Conservation (phyloP, 345 rosid species). For the Hibiscus syriacus region DNA sequence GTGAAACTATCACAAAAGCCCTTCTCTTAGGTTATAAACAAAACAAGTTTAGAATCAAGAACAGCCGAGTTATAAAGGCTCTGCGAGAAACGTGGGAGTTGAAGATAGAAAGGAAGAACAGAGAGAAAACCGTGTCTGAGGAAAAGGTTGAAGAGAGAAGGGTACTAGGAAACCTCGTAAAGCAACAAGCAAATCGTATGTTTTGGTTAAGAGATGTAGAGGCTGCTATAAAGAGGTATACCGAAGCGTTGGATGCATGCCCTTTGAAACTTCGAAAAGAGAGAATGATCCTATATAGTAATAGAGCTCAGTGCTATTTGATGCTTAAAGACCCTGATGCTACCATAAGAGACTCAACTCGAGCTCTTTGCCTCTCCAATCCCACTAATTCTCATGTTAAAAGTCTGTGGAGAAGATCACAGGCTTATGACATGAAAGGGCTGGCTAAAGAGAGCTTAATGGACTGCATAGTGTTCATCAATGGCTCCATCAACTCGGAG, state of each 20-base stretch:
- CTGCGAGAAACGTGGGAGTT: constrained; percentile 46
- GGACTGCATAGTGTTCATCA: constrained; percentile 63
- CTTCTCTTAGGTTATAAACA: constrained; percentile 34
- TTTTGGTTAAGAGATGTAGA: constrained; percentile 48
- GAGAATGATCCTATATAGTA: constrained; percentile 49
- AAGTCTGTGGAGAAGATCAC: too few relatives aligned
- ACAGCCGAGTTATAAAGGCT: constrained; percentile 23
- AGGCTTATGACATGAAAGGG: constrained; percentile 67
- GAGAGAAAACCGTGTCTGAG: constrained; percentile 36
- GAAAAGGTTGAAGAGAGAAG: constrained; percentile 39
- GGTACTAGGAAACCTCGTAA: constrained; percentile 33
- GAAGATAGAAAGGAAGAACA: constrained; percentile 51
- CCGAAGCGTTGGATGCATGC: constrained; percentile 45
- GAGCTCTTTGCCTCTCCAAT: constrained; percentile 52
- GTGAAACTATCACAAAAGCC: constrained; percentile 45
- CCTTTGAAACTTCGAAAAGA: constrained; percentile 47
- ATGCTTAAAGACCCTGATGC: constrained; percentile 40
- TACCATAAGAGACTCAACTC: constrained; percentile 65
- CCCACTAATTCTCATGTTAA: constrained; percentile 43
- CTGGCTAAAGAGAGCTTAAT: constrained; percentile 64
- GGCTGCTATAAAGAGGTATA: constrained; percentile 33
- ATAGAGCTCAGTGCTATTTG: constrained; percentile 63
- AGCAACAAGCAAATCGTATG: constrained; percentile 50
- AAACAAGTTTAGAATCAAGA: constrained; percentile 24
- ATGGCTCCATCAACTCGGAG: constrained; percentile 22